These are phyloP conservation scores for Asclepias syriaca DNA, from an alignment of 257 asterid genomes.

Conservation along the genomic window DNA sequence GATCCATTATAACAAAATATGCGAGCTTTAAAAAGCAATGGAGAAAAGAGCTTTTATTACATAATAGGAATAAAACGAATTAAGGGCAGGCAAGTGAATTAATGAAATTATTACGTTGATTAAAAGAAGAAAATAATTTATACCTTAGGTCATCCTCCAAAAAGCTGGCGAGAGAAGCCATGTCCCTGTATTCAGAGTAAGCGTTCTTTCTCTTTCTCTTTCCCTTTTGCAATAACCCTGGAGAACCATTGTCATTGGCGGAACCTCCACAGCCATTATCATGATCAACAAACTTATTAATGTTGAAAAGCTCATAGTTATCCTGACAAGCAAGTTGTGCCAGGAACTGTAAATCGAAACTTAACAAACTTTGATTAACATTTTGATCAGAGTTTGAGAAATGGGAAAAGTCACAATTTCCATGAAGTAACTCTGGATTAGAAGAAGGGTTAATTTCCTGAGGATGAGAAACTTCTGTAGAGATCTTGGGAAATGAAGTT, in stretches of 20 bases:
- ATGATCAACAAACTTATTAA: background rate
- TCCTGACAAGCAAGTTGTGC: slow-evolving; percentile 4
- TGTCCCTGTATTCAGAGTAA: background rate
- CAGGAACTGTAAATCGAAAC: background rate
- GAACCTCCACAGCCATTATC: background rate
- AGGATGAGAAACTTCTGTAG: background rate
- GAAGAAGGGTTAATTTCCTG: background rate
- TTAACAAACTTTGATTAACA: background rate
- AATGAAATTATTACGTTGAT: background rate
- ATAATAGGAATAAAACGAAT: background rate
- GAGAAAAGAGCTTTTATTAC: background rate
- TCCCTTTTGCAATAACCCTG: background rate
- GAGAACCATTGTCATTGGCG: background rate
- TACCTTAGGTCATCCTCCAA: background rate
- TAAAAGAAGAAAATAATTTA: background rate
- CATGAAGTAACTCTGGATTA: background rate
- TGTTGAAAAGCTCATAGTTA: background rate
- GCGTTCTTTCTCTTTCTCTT: background rate
- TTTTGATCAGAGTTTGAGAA: background rate
- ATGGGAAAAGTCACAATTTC: background rate
- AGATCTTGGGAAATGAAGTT: background rate
- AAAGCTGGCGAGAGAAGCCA: background rate
- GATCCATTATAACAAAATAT: background rate
- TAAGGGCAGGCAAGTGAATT: background rate
- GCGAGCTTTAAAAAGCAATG: background rate